Evolutionary conservation across 768 basidiomycete species (phyloP).

Genomic region (Rhodotorula diobovata): DNA sequence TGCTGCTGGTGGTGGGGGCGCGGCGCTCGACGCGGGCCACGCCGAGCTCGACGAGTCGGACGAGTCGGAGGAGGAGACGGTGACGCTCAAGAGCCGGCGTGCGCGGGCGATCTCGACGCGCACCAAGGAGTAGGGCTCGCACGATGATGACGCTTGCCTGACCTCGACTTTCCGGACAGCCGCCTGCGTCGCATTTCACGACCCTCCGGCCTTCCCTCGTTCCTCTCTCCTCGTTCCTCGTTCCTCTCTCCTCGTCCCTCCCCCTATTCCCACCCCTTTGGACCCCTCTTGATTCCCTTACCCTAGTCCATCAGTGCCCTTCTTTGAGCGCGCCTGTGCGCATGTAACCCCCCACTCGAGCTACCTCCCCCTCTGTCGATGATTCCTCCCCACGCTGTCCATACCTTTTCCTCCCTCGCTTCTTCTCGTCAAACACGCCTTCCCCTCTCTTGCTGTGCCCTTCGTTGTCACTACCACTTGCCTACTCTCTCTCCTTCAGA

Average conservation of each 20-base stretch:
- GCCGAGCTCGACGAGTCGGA: slow-evolving; percentile 4
- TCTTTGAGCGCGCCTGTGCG: not conserved
- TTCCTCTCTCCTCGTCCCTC: not conserved
- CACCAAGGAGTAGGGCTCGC: not conserved
- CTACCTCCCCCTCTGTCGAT: not conserved
- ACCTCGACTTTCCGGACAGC: too few species aligned
- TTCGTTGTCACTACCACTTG: not conserved
- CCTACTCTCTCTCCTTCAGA: too few species aligned
- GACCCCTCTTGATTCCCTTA: not conserved
- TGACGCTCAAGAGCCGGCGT: slow-evolving; percentile 20
- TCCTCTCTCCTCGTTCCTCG: not conserved
- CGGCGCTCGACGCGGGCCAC: not conserved
- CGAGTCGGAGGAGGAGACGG: slow-evolving; percentile 24
- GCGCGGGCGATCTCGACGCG: slow-evolving; percentile 18
- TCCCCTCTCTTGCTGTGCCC: not conserved
- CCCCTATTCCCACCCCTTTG: not conserved
- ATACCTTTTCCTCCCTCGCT: not conserved
- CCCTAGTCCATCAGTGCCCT: too few species aligned
- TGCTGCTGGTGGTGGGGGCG: too few species aligned
- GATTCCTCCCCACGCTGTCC: not conserved
- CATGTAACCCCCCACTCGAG: not conserved
- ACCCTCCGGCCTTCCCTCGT: too few species aligned
- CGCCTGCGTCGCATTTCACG: too few species aligned
- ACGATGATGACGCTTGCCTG: too few species aligned
- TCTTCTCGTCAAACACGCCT: not conserved